These are phyloP conservation scores for Yamadazyma laniorum DNA, from an alignment of 805 yeast genomes.

Conservation along the genomic window DNA sequence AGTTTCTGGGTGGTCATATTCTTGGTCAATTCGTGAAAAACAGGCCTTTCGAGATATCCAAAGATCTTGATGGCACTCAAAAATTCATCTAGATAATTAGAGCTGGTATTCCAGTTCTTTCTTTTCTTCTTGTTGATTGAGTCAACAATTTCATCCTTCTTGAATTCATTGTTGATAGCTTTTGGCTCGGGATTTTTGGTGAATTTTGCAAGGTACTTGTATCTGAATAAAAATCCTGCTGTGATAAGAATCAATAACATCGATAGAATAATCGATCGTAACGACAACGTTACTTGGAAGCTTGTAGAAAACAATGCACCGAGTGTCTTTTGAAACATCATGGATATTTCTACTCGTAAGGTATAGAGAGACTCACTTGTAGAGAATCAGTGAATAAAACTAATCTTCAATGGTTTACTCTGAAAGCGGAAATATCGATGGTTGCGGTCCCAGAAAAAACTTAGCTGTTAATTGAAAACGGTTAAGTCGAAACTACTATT, in stretches of 20 bases:
- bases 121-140: constrained; percentile 22
- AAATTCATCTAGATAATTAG: constrained; percentile 84
- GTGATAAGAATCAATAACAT: constrained; percentile 28
- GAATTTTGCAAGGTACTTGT: constrained; percentile 61
- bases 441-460: no score
- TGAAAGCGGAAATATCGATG: no score
- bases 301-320: constrained; percentile 31
- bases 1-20: constrained; percentile 87
- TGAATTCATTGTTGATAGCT: constrained; percentile 10
- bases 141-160: constrained; percentile 16
- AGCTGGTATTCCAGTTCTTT: constrained; percentile 40
- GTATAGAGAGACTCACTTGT: no score
- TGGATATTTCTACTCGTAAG: no score
- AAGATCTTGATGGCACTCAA: constrained; percentile 87
- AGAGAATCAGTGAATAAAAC: no score
- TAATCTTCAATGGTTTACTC: no score
- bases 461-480: no score
- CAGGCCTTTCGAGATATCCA: constrained; percentile 87
- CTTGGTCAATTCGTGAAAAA: constrained; percentile 88
- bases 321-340: constrained; percentile 1
- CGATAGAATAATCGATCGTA: constrained; percentile 44
- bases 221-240: constrained; percentile 52
- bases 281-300: constrained; percentile 51
- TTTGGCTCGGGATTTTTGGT: constrained; percentile 29
- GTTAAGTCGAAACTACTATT: no score